These are phyloP conservation scores for Sordariomycetes sp. DNA, from an alignment of 2,329 filamentous ascomycete genomes.

Conservation along the genomic window DNA sequence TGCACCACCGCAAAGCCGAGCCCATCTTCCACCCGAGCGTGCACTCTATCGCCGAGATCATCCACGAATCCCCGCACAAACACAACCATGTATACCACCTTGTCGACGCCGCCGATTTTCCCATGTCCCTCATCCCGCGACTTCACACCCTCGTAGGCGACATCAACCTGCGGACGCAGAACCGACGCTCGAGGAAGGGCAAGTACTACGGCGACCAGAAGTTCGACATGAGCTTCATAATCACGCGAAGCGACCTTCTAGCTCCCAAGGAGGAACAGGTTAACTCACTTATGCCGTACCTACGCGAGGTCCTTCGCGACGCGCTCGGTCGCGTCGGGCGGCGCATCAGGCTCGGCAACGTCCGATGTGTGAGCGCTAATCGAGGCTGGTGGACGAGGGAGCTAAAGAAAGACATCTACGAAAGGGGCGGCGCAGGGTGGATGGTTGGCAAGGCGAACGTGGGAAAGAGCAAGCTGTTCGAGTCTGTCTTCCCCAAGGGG, in stretches of 20 bases:
- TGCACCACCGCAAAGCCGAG: slow-evolving; percentile 57
- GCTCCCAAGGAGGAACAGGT: slow-evolving; percentile 75
- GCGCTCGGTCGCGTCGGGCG: slow-evolving; percentile 55
- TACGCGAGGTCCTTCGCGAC: slow-evolving; percentile 64
- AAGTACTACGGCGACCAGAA: slow-evolving; percentile 55
- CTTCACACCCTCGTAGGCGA: slow-evolving; percentile 58
- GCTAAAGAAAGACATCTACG: slow-evolving; percentile 75
- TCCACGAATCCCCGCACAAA: slow-evolving; percentile 78
- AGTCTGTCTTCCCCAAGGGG: slow-evolving; percentile 73
- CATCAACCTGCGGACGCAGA: slow-evolving; percentile 63
- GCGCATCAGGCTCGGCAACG: slow-evolving; percentile 73
- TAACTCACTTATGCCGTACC: slow-evolving; percentile 73
- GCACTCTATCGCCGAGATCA: slow-evolving; percentile 67
- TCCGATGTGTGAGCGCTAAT: slow-evolving; percentile 75
- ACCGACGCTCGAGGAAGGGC: slow-evolving; percentile 58
- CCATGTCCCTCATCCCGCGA: slow-evolving; percentile 76
- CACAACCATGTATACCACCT: slow-evolving; percentile 94
- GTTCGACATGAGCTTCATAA: slow-evolving; percentile 77
- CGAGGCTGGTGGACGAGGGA: slow-evolving; percentile 83
- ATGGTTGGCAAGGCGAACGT: slow-evolving; percentile 98
- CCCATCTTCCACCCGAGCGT: slow-evolving; percentile 73
- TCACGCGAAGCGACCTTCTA: slow-evolving; percentile 77
- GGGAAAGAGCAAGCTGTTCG: slow-evolving; percentile 86
- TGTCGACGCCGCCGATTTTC: slow-evolving; percentile 90
- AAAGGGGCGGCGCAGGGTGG: slow-evolving; percentile 78